phyloP scores from a whole-genome alignment of 2,329 filamentous ascomycete genomes.

The Colletotrichum eremochloae region DNA sequence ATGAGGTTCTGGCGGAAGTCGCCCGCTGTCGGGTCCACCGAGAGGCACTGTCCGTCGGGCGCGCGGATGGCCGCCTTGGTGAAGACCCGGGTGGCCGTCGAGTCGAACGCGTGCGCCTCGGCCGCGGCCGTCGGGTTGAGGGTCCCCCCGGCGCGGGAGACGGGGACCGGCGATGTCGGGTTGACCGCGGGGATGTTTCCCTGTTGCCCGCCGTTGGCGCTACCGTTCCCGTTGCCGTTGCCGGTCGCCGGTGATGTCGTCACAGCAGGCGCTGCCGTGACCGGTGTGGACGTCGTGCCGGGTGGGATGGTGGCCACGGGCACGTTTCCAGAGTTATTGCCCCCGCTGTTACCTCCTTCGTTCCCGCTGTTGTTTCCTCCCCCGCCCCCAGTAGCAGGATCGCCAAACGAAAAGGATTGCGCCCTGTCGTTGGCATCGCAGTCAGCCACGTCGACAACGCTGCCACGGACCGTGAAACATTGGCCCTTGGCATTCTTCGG shows the following conservation, averaged over 20 bases:
- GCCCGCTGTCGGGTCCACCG: constrained; percentile 64
- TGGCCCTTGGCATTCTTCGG: constrained; percentile 60
- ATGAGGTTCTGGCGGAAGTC: constrained; percentile 69
- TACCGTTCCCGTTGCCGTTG: constrained; percentile 14
- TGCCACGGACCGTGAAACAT: constrained; percentile 62
- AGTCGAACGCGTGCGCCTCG: constrained; percentile 62
- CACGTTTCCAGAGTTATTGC: constrained; percentile 14
- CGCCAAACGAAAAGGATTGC: constrained; percentile 58
- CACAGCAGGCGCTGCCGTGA: background rate
- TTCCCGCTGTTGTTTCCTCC: background rate
- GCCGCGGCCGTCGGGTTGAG: constrained; percentile 64
- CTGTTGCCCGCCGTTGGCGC: background rate
- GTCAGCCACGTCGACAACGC: constrained; percentile 58
- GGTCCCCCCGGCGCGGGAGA: constrained; percentile 64
- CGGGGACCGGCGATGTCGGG: constrained; percentile 59
- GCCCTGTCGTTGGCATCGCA: constrained; percentile 56
- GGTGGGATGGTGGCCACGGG: constrained; percentile 16
- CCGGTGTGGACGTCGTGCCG: constrained; percentile 6
- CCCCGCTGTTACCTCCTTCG: background rate
- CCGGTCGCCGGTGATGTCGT: constrained; percentile 16
- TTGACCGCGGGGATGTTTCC: constrained; percentile 49
- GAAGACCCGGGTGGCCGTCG: constrained; percentile 61
- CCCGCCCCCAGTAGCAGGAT: background rate
- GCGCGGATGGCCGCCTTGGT: constrained; percentile 60
- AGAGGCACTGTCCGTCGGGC: constrained; percentile 64